Evolutionary conservation across 441 rosid genomes (phyloP).

Genomic region (Brassica balearica): DNA sequence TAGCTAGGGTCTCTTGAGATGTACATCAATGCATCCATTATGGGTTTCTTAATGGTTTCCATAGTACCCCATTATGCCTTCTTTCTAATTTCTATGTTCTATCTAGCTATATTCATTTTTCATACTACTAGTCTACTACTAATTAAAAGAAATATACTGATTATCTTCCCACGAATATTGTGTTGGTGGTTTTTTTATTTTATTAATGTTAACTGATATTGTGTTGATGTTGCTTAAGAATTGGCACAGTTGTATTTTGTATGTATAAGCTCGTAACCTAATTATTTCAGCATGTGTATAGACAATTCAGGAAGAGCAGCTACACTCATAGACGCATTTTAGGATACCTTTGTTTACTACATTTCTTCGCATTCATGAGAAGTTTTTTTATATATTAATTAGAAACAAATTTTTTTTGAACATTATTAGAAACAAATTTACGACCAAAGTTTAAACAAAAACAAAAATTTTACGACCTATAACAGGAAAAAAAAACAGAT

Average conservation of each 20-base stretch:
- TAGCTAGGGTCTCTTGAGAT: slow-evolving; percentile 35
- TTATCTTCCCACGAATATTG: slow-evolving; percentile 5
- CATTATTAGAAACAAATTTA: too few species aligned
- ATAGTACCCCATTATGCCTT: slow-evolving; percentile 2
- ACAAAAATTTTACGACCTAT: neutral
- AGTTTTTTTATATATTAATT: neutral
- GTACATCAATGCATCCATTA: slow-evolving; percentile 33
- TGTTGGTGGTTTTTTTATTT: neutral
- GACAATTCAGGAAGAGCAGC: neutral
- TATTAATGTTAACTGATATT: too few species aligned
- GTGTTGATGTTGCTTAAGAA: slow-evolving; percentile 1
- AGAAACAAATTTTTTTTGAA: too few species aligned
- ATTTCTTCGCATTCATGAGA: slow-evolving; percentile 4
- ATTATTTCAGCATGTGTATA: neutral
- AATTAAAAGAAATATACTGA: neutral
- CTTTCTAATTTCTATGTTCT: neutral
- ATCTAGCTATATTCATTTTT: neutral
- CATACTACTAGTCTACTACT: neutral
- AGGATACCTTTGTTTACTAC: neutral
- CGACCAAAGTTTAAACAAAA: too few species aligned
- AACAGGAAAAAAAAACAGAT: neutral
- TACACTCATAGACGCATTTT: neutral
- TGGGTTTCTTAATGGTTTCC: slow-evolving; percentile 38
- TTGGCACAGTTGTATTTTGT: neutral
- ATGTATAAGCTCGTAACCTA: neutral